Conservation (phyloP, 2,329 filamentous ascomycete species). For the Neonectria faginata region DNA sequence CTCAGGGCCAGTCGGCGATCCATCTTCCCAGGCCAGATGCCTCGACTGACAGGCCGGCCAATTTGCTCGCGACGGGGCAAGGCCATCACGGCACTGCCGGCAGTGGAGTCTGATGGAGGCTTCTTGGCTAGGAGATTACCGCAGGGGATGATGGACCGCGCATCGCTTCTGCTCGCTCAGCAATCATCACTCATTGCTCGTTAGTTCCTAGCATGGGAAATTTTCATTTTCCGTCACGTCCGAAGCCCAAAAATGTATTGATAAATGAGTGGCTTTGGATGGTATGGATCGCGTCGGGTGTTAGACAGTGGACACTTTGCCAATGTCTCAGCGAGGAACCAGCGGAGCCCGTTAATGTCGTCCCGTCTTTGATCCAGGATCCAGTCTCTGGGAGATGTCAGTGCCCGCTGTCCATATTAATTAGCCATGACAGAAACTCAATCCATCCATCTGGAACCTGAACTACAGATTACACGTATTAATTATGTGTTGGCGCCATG, state of each 20-base stretch:
- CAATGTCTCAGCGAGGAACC: slow-evolving; percentile 29
- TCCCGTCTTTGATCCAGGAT: slow-evolving; percentile 15
- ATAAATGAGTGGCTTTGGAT: slow-evolving; percentile 15
- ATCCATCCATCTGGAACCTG: slow-evolving; percentile 8
- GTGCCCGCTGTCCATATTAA: background rate
- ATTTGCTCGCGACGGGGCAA: slow-evolving; percentile 7
- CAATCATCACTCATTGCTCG: background rate
- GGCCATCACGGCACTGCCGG: slow-evolving; percentile 18
- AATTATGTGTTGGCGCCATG: slow-evolving; percentile 15
- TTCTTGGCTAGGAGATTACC: slow-evolving; percentile 26
- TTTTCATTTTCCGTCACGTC: slow-evolving; percentile 14
- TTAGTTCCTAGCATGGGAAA: slow-evolving; percentile 7
- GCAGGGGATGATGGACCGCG: slow-evolving; percentile 16
- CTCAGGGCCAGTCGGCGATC: slow-evolving; percentile 23
- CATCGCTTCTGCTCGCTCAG: slow-evolving; percentile 3
- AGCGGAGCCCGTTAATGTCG: slow-evolving; percentile 19
- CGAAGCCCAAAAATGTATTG: background rate
- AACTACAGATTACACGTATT: slow-evolving; percentile 11
- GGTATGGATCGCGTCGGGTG: slow-evolving; percentile 4
- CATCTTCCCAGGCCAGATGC: slow-evolving; percentile 30
- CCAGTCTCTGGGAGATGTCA: background rate
- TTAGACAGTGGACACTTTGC: background rate
- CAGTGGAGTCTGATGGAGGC: slow-evolving; percentile 12
- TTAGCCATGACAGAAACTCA: background rate
- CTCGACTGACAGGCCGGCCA: slow-evolving; percentile 22